Conservation (phyloP, 2,329 filamentous ascomycete genomes). For the Dothideomycetes sp. region DNA sequence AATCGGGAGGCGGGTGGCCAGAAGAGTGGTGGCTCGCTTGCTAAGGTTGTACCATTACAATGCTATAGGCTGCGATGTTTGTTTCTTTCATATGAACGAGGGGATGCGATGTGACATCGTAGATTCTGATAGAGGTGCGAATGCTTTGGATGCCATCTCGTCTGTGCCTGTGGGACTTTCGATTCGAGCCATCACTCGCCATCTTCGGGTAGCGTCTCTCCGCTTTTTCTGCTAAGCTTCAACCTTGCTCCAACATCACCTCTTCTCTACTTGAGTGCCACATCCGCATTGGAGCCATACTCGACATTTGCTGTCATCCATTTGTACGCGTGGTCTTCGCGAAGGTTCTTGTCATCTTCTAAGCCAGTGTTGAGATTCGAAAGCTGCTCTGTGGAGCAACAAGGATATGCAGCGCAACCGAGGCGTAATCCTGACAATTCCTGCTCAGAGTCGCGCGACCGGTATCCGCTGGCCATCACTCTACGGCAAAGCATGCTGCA, state of each 20-base stretch:
- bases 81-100: not conserved
- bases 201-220: not conserved
- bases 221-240: constrained; percentile 2
- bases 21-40: not conserved
- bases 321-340: too few species aligned
- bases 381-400: not conserved
- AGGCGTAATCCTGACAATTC: not conserved
- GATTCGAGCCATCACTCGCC: not conserved
- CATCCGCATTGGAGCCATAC: too few species aligned
- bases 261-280: constrained; percentile 3
- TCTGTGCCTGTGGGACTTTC: not conserved
- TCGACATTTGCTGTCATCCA: too few species aligned
- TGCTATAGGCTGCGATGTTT: not conserved
- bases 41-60: not conserved
- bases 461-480: too few species aligned
- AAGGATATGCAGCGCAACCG: not conserved
- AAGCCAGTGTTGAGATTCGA: not conserved
- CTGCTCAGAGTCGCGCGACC: too few species aligned
- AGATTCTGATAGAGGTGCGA: not conserved
- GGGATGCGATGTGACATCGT: not conserved
- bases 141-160: constrained; percentile 1
- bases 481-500: too few species aligned
- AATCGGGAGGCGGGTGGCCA: not conserved
- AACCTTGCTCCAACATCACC: constrained; percentile 7
- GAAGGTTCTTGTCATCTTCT: too few species aligned